phyloP scores from a whole-genome alignment of 345 rosid genomes.

The Capsella bursapastoris region DNA sequence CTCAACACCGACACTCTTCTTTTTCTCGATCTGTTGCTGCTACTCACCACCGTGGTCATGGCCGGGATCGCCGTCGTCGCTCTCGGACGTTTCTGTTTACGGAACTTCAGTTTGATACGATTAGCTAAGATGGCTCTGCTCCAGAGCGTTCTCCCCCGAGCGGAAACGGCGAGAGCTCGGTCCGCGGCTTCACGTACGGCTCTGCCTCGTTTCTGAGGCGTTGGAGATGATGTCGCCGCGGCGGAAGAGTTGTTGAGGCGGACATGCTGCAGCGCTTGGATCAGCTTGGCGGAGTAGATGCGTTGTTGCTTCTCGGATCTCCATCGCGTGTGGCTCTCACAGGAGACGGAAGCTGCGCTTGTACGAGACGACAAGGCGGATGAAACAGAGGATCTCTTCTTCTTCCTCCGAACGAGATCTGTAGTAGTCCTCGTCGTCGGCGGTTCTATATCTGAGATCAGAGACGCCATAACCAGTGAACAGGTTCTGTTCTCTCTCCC shows the following conservation, averaged over 20 bases:
- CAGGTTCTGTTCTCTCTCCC: background rate
- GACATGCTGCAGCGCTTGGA: constrained; percentile 73
- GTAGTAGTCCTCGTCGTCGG: background rate
- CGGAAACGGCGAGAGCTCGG: constrained; percentile 76
- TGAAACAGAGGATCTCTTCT: constrained; percentile 21
- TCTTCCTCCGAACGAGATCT: constrained; percentile 37
- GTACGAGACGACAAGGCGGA: constrained; percentile 24
- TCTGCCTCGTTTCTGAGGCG: constrained; percentile 65
- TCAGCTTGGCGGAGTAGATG: constrained; percentile 75
- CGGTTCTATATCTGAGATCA: background rate
- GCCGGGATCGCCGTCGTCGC: constrained; percentile 21
- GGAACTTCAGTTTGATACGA: constrained; percentile 79
- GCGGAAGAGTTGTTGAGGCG: constrained; percentile 39
- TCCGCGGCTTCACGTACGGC: constrained; percentile 92
- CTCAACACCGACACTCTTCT: constrained; percentile 64
- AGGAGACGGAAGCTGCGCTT: constrained; percentile 11
- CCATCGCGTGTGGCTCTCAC: constrained; percentile 56
- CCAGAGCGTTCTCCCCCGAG: constrained; percentile 85
- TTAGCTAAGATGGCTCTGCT: constrained; percentile 87
- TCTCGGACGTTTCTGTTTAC: constrained; percentile 68
- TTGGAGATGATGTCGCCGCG: constrained; percentile 59
- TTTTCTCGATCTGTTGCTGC: constrained; percentile 57
- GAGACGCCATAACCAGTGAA: constrained; percentile 35
- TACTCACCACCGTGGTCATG: constrained; percentile 19
- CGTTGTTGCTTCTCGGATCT: constrained; percentile 78